These are phyloP conservation scores for Flaveria bidentis DNA, from an alignment of 129 eudicot genomes.

Conservation along the genomic window DNA sequence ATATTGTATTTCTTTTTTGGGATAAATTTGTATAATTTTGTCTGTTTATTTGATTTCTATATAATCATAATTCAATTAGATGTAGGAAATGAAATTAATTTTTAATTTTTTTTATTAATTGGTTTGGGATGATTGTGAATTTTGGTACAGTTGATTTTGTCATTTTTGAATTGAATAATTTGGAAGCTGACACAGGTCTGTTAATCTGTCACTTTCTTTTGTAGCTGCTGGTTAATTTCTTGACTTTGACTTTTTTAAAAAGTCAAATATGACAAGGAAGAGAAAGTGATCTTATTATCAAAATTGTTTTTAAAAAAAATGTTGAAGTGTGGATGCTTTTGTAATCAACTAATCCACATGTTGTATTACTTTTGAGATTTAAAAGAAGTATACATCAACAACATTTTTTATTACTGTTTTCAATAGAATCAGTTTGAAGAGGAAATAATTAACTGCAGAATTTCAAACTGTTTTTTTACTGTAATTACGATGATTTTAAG, in stretches of 20 bases:
- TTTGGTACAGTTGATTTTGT: not conserved
- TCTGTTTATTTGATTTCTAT: not conserved
- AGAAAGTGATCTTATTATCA: not conserved
- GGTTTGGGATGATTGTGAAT: not conserved
- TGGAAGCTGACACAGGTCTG: not conserved
- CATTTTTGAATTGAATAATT: conserved; percentile 10
- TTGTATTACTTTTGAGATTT: not conserved
- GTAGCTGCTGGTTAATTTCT: conserved; percentile 3
- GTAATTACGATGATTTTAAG: no score
- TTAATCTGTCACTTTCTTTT: not conserved
- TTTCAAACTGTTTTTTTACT: no score
- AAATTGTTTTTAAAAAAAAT: not conserved
- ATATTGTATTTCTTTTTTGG: not conserved
- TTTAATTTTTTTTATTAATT: not conserved
- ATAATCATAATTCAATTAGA: conserved; percentile 1
- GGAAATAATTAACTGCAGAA: no score
- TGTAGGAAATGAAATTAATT: not conserved
- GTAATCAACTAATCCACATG: conserved; percentile 27
- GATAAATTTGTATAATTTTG: conserved; percentile 16
- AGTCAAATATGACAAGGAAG: conserved; percentile 8
- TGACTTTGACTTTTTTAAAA: not conserved
- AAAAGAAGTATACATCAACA: not conserved
- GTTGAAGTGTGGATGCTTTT: conserved; percentile 6
- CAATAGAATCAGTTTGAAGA: no score
- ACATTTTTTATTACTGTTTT: no score